Percentiles rank a stretch among this genome's conserved stretches.
phyloP scores from a whole-genome alignment of 139 green algal species.

The Axilococcus clingmanii region DNA sequence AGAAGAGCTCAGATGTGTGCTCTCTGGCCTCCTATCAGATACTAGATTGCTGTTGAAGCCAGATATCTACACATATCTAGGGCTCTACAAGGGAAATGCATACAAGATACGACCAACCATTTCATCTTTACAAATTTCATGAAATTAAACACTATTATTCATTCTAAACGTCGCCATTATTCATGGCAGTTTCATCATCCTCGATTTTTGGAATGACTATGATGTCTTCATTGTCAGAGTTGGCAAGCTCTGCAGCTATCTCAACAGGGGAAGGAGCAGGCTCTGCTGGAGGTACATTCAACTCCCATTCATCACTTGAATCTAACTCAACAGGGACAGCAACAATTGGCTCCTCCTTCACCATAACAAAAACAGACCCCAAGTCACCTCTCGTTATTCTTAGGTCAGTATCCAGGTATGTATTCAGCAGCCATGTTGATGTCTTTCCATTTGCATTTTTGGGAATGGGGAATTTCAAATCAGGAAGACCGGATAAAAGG shows the following conservation, averaged over 20 bases:
- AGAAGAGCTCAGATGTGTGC: not conserved
- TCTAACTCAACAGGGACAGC: not conserved
- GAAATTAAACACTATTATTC: too few relatives aligned
- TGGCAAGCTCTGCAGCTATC: too few relatives aligned
- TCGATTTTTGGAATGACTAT: too few relatives aligned
- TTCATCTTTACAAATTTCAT: too few relatives aligned
- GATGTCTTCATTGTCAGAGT: too few relatives aligned
- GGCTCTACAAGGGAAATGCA: constrained; percentile 11
- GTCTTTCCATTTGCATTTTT: constrained; percentile 3
- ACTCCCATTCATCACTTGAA: not conserved
- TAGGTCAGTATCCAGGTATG: constrained; percentile 66
- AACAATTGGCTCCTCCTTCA: constrained; percentile 21
- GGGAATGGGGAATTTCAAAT: constrained; percentile 46
- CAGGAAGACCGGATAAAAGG: constrained; percentile 37
- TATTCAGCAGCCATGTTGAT: constrained; percentile 71
- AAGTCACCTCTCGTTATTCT: constrained; percentile 58
- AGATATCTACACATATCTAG: constrained; percentile 23
- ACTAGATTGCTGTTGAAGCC: constrained; percentile 24
- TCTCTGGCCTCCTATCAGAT: constrained; percentile 1
- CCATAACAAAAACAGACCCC: constrained; percentile 51
- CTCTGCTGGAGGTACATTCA: not conserved
- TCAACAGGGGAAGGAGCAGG: not conserved
- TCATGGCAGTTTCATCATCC: too few relatives aligned
- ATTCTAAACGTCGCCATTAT: too few relatives aligned
- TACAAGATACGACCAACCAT: constrained; percentile 10